Evolutionary conservation across 2,329 filamentous ascomycete species (phyloP).

Genomic region (Aschersonia sp.): DNA sequence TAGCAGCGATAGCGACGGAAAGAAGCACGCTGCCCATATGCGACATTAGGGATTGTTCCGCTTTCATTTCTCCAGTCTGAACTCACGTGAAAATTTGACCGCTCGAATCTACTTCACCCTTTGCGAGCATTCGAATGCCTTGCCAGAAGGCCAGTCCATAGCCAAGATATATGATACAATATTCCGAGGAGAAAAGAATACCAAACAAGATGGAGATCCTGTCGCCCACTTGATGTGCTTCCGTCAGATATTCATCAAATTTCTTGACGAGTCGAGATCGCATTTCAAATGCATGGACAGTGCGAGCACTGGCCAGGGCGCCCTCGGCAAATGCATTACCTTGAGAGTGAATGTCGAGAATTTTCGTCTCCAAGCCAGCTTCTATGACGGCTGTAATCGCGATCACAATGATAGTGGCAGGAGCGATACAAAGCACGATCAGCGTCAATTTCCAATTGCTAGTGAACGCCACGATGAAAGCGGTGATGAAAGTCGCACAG

Average conservation of each 20-base stretch:
- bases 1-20: slow-evolving; percentile 22
- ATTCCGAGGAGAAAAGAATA: slow-evolving; percentile 23
- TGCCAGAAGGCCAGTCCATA: slow-evolving; percentile 31
- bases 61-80: background rate
- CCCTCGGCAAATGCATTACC: slow-evolving; percentile 21
- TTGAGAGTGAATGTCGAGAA: slow-evolving; percentile 18
- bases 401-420: slow-evolving; percentile 15
- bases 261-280: slow-evolving; percentile 20
- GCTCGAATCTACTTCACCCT: slow-evolving; percentile 19
- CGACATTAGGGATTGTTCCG: background rate
- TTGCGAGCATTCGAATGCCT: slow-evolving; percentile 21
- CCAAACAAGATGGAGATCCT: slow-evolving; percentile 24
- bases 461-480: slow-evolving; percentile 23
- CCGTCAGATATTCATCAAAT: slow-evolving; percentile 22
- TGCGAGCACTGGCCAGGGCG: slow-evolving; percentile 21
- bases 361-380: slow-evolving; percentile 18
- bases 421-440: slow-evolving; percentile 17
- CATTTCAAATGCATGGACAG: slow-evolving; percentile 28
- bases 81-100: slow-evolving; percentile 25
- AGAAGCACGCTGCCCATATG: slow-evolving; percentile 16
- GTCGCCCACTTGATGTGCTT: slow-evolving; percentile 19
- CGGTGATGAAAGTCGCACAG: slow-evolving; percentile 20
- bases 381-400: slow-evolving; percentile 11
- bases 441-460: slow-evolving; percentile 30
- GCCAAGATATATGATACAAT: slow-evolving; percentile 25